Evolutionary conservation across 371 early-diverging fungal genomes (phyloP).

Genomic region (Mucor lusitanicus): DNA sequence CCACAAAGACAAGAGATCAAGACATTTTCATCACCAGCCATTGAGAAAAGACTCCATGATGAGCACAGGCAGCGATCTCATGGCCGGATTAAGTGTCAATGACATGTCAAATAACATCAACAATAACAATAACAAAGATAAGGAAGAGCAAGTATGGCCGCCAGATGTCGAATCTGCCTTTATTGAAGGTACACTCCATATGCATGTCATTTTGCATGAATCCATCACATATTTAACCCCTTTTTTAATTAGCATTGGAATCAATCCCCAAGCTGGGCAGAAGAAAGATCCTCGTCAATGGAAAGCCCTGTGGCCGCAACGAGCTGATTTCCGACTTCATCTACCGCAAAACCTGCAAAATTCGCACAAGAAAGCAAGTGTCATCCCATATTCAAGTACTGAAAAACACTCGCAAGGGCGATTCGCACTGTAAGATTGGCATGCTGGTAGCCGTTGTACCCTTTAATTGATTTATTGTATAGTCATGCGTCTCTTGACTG

Average conservation of each 20-base stretch:
- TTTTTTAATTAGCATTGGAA: slow-evolving; percentile 7
- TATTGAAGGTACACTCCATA: slow-evolving; percentile 54
- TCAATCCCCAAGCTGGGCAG: slow-evolving; percentile 33
- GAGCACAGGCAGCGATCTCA: slow-evolving; percentile 15
- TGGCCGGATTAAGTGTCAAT: not conserved
- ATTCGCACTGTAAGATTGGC: slow-evolving; percentile 39
- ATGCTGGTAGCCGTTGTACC: not conserved
- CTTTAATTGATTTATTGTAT: not conserved
- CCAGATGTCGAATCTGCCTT: slow-evolving; percentile 65
- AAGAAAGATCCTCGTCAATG: slow-evolving; percentile 55
- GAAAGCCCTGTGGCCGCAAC: slow-evolving; percentile 71
- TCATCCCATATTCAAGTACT: slow-evolving; percentile 82
- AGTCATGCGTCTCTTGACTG: slow-evolving; percentile 53
- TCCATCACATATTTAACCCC: too few species aligned
- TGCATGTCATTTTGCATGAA: not conserved
- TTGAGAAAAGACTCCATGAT: slow-evolving; percentile 25
- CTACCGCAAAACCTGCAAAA: slow-evolving; percentile 63
- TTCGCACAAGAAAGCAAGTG: slow-evolving; percentile 77
- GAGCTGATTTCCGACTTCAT: slow-evolving; percentile 80
- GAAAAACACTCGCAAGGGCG: slow-evolving; percentile 72
- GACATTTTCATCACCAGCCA: slow-evolving; percentile 15
- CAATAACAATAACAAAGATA: slow-evolving; percentile 23
- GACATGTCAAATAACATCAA: slow-evolving; percentile 11
- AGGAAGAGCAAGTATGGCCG: slow-evolving; percentile 67
- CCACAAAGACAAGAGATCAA: slow-evolving; percentile 14